phyloP scores from a whole-genome alignment of 805 yeast species.

The Pichia deserticola region DNA sequence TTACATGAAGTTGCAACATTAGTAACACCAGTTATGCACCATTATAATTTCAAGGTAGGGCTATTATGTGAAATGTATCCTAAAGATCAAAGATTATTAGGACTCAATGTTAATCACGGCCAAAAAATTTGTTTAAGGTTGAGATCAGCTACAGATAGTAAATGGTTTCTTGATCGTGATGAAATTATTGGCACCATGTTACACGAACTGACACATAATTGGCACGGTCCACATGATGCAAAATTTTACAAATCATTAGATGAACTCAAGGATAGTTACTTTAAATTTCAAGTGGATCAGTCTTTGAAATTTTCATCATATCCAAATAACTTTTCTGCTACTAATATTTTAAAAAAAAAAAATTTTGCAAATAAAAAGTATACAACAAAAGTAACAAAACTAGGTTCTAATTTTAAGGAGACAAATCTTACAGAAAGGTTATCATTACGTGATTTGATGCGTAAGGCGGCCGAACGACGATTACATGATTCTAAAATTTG shows the following conservation, averaged over 20 bases:
- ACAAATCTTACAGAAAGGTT: not conserved
- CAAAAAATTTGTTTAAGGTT: constrained; percentile 63
- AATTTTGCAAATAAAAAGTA: constrained; percentile 35
- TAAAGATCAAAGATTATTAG: constrained; percentile 53
- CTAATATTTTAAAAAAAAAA: constrained; percentile 26
- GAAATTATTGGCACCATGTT: constrained; percentile 74
- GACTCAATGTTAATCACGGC: constrained; percentile 78
- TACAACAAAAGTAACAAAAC: constrained; percentile 33
- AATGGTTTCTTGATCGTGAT: constrained; percentile 51
- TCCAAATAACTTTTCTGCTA: constrained; percentile 27
- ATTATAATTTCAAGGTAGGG: constrained; percentile 57
- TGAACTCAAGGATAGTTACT: constrained; percentile 46
- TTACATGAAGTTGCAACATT: constrained; percentile 61
- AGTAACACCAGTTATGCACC: constrained; percentile 75
- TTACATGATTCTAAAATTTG: constrained; percentile 47
- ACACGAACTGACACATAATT: constrained; percentile 83
- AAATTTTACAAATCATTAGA: constrained; percentile 62
- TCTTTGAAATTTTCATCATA: constrained; percentile 40
- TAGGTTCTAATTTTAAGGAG: constrained; percentile 21
- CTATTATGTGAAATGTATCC: constrained; percentile 79
- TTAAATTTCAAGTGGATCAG: constrained; percentile 35
- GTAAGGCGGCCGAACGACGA: constrained; percentile 60
- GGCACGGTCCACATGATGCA: constrained; percentile 72
- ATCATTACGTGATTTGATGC: constrained; percentile 36
- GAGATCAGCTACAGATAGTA: constrained; percentile 47